Evolutionary conservation across 2,329 filamentous ascomycete genomes (phyloP).

Genomic region (Aspergillus pseudoglaucus): DNA sequence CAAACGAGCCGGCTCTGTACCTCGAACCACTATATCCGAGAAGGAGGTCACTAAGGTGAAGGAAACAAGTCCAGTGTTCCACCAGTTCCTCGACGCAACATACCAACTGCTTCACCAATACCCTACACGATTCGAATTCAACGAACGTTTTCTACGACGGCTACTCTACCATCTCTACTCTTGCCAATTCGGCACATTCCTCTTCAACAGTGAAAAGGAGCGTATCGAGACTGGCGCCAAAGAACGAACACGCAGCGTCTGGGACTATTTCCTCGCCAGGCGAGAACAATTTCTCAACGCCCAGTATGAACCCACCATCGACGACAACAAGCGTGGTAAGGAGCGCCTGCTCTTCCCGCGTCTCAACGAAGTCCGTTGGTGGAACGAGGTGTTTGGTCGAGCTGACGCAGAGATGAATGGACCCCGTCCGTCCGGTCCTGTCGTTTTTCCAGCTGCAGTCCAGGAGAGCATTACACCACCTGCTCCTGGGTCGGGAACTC

Average conservation of each 20-base stretch:
- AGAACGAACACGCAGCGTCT: conserved; percentile 76
- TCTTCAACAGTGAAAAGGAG: conserved; percentile 92
- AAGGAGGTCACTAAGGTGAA: conserved; percentile 69
- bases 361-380: conserved; percentile 79
- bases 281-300: conserved; percentile 75
- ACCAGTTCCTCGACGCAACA: conserved; percentile 91
- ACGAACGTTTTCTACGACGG: conserved; percentile 83
- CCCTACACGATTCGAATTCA: conserved; percentile 88
- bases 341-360: conserved; percentile 80
- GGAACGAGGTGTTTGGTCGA: conserved; percentile 80
- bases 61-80: conserved; percentile 92
- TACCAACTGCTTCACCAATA: conserved; percentile 85
- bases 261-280: conserved; percentile 88
- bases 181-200: conserved; percentile 93
- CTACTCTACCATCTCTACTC: conserved; percentile 91
- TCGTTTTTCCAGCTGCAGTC: conserved; percentile 25
- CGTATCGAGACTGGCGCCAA: conserved; percentile 62
- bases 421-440: conserved; percentile 47
- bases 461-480: conserved; percentile 10
- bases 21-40: conserved; percentile 39
- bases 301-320: conserved; percentile 65
- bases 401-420: conserved; percentile 91
- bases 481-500: conserved; percentile 24
- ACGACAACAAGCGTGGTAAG: conserved; percentile 71
- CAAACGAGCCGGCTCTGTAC: conserved; percentile 31